These are phyloP conservation scores for Penicillium hesseltinei DNA, from an alignment of 2,329 filamentous ascomycete genomes.

Conservation along the genomic window DNA sequence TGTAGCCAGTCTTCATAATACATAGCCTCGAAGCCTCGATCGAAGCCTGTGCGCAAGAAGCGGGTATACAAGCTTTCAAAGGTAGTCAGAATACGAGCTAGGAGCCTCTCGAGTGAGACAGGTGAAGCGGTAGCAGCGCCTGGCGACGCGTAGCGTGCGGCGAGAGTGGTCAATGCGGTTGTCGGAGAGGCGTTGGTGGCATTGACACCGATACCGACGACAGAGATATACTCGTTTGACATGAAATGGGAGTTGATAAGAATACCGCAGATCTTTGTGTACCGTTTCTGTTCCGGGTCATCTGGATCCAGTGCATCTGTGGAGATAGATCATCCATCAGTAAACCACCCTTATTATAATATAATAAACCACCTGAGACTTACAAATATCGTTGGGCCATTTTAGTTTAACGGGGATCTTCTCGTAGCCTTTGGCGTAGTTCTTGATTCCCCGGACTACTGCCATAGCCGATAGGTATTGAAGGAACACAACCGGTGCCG, in stretches of 20 bases:
- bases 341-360: not conserved
- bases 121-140: slow-evolving; percentile 57
- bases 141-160: slow-evolving; percentile 47
- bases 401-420: slow-evolving; percentile 81
- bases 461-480: slow-evolving; percentile 92
- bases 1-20: slow-evolving; percentile 91
- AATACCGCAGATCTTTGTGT: slow-evolving; percentile 91
- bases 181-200: slow-evolving; percentile 80
- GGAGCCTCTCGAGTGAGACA: slow-evolving; percentile 73
- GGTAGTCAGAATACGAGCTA: slow-evolving; percentile 72
- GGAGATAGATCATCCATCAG: not conserved
- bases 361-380: slow-evolving; percentile 25
- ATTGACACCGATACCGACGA: slow-evolving; percentile 86
- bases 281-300: slow-evolving; percentile 51
- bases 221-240: slow-evolving; percentile 73
- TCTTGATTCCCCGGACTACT: slow-evolving; percentile 76
- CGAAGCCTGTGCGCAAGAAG: slow-evolving; percentile 76
- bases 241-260: slow-evolving; percentile 84
- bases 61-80: slow-evolving; percentile 74
- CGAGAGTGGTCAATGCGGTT: slow-evolving; percentile 75
- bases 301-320: slow-evolving; percentile 65
- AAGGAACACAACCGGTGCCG: slow-evolving; percentile 82
- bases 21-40: slow-evolving; percentile 64
- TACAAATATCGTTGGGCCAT: slow-evolving; percentile 95
- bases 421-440: slow-evolving; percentile 73